Percentiles rank a stretch among this genome's conserved stretches.
phyloP scores from a whole-genome alignment of 2,329 filamentous ascomycete species.

The Pestalotiopsis sp. region DNA sequence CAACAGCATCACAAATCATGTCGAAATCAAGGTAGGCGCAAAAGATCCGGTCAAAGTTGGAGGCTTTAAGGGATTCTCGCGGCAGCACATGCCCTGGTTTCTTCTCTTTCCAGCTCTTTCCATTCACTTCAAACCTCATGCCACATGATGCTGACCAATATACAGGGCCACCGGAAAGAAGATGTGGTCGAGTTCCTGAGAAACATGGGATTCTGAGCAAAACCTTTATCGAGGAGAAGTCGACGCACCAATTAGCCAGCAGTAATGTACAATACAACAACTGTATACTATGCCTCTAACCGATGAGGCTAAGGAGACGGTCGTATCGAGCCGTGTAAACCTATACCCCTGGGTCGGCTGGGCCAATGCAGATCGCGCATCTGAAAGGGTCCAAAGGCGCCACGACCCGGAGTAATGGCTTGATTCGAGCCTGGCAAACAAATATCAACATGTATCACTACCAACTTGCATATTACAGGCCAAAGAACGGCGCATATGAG shows the following conservation, averaged over 20 bases:
- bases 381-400: neutral
- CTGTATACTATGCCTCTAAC: neutral
- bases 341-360: neutral
- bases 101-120: no score
- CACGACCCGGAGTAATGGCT: neutral
- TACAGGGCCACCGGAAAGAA: slow-evolving; percentile 48
- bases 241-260: slow-evolving; percentile 27
- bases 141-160: slow-evolving; percentile 13
- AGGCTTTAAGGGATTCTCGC: no score
- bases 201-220: slow-evolving; percentile 33
- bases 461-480: neutral
- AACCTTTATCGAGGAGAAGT: slow-evolving; percentile 61
- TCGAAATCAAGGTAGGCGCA: slow-evolving; percentile 67
- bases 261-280: neutral
- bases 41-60: neutral
- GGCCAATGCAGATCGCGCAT: neutral
- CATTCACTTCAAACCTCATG: neutral
- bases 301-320: neutral
- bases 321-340: neutral
- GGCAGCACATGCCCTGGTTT: no score
- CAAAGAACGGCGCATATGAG: neutral
- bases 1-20: slow-evolving; percentile 66
- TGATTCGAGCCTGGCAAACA: neutral
- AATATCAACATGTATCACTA: neutral
- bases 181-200: slow-evolving; percentile 48